Evolutionary conservation across 2,329 filamentous ascomycete species (phyloP).

Genomic region (Cladophialophora psammophila): DNA sequence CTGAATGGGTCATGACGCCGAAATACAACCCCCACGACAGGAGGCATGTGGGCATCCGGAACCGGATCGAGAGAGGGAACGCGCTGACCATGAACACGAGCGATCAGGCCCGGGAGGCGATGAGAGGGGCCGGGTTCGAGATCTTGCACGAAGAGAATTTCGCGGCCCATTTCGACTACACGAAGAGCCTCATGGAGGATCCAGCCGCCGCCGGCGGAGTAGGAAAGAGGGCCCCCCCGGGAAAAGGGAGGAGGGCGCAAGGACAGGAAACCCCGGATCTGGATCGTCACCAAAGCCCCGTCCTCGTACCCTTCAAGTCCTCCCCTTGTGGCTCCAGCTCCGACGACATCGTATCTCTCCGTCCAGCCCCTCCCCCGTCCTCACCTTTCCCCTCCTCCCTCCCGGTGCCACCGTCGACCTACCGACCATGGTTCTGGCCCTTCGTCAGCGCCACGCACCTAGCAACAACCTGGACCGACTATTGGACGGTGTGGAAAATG

Average conservation of each 20-base stretch:
- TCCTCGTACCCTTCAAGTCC: not conserved
- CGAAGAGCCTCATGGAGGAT: not conserved
- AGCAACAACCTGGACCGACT: conserved; percentile 33
- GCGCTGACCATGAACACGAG: conserved; percentile 42
- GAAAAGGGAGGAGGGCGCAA: not conserved
- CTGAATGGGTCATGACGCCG: conserved; percentile 46
- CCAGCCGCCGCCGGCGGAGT: not conserved
- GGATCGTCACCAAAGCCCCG: not conserved
- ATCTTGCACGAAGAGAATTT: conserved; percentile 43
- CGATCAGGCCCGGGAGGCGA: conserved; percentile 36
- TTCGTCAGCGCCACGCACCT: conserved; percentile 34
- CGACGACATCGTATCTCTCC: not conserved
- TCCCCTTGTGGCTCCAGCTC: not conserved
- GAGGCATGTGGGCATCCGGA: conserved; percentile 40
- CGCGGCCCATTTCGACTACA: conserved; percentile 33
- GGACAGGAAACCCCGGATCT: not conserved
- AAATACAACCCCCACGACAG: conserved; percentile 40
- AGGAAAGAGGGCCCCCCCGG: not conserved
- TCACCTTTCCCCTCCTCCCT: not conserved
- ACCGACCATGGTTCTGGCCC: conserved; percentile 41
- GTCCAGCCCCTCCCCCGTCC: not conserved
- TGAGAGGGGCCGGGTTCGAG: conserved; percentile 41
- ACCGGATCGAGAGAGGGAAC: conserved; percentile 44
- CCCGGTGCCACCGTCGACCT: conserved; percentile 9
- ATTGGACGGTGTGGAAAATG: conserved; percentile 33